Evolutionary conservation across 192 early-diverging fungal species (phyloP).

Genomic region (Gigaspora rosea): DNA sequence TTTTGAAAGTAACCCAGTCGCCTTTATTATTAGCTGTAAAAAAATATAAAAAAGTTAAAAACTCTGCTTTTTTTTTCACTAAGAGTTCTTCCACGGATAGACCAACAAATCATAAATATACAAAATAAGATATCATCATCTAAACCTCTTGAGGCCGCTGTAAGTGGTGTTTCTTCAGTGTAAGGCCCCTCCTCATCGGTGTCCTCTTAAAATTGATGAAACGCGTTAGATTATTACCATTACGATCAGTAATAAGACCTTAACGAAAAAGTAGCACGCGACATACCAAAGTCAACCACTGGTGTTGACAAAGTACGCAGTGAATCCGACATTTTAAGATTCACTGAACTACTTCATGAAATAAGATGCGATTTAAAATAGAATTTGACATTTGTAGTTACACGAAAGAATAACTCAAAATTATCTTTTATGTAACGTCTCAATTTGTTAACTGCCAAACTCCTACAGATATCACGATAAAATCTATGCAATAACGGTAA

Average conservation of each 20-base stretch:
- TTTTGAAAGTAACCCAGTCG: conserved; percentile 51
- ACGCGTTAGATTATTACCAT: background rate
- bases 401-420: too few species aligned
- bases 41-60: background rate
- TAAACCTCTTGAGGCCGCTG: background rate
- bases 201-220: background rate
- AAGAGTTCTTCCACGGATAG: background rate
- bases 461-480: too few species aligned
- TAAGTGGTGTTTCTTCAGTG: background rate
- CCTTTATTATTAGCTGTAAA: background rate
- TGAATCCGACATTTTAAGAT: background rate
- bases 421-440: too few species aligned
- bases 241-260: background rate
- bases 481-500: too few species aligned
- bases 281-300: background rate
- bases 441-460: too few species aligned
- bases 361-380: too few species aligned
- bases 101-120: background rate
- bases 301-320: background rate
- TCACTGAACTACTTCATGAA: background rate
- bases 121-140: background rate
- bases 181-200: background rate
- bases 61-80: background rate
- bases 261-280: background rate
- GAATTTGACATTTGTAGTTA: too few species aligned